Percentiles rank a stretch among this genome's conserved stretches.
Evolutionary conservation across 2,329 filamentous ascomycete species (phyloP).

Genomic region (Tolypocladium inflatum): DNA sequence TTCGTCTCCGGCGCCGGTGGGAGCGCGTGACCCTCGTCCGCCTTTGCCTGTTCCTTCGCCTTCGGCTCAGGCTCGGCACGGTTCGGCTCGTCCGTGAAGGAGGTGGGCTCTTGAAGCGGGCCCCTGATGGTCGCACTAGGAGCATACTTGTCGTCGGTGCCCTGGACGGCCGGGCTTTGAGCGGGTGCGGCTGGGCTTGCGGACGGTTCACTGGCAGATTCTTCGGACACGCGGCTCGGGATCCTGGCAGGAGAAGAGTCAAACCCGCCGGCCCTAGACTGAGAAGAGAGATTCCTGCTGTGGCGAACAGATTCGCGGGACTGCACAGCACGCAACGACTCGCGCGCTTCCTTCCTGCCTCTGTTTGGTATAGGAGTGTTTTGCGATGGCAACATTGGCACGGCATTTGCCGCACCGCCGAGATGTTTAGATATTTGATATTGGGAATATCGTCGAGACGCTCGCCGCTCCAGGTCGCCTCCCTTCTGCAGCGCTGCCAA

Average conservation of each 20-base stretch:
- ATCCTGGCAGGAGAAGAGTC: conserved; percentile 56
- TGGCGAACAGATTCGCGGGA: conserved; percentile 41
- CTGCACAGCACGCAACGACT: conserved; percentile 67
- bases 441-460: conserved; percentile 86
- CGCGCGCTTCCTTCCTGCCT: conserved; percentile 66
- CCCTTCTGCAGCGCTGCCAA: conserved; percentile 84
- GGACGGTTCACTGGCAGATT: conserved; percentile 24
- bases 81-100: conserved; percentile 15
- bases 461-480: conserved; percentile 83
- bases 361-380: conserved; percentile 78
- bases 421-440: conserved; percentile 96
- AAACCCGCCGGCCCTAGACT: conserved; percentile 26
- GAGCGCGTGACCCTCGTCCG: conserved; percentile 9
- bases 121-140: conserved; percentile 51
- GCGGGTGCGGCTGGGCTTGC: conserved; percentile 6
- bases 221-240: conserved; percentile 55
- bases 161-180: conserved; percentile 34
- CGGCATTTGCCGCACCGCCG: conserved; percentile 68
- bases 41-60: conserved; percentile 11
- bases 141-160: conserved; percentile 55
- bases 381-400: conserved; percentile 79
- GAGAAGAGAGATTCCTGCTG: conserved; percentile 36
- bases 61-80: conserved; percentile 6
- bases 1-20: conserved; percentile 32
- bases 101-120: conserved; percentile 38